Percentiles rank a stretch among this genome's conserved stretches.
These are phyloP conservation scores for Penicillium chermesinum DNA, from an alignment of 495 filamentous ascomycete species.

Conservation along the genomic window DNA sequence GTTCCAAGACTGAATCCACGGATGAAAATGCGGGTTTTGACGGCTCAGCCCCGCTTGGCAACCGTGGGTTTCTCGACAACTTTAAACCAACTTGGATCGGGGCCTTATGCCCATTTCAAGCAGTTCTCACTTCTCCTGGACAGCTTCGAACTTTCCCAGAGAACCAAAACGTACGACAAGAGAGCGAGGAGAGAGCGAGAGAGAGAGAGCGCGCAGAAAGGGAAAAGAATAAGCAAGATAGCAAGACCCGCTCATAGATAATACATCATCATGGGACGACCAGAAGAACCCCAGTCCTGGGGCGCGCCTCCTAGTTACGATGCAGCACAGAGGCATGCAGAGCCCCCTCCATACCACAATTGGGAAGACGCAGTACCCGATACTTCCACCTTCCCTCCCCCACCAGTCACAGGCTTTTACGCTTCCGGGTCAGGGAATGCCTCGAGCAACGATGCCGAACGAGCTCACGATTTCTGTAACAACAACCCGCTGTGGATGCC, in stretches of 20 bases:
- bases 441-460: slow-evolving; percentile 59
- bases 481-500: slow-evolving; percentile 59
- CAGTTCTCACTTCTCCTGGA: not conserved
- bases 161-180: too few relatives aligned
- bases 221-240: too few relatives aligned
- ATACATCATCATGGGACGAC: not conserved
- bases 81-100: slow-evolving; percentile 3
- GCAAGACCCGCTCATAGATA: not conserved
- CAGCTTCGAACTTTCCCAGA: too few relatives aligned
- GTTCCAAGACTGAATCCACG: slow-evolving; percentile 1
- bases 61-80: slow-evolving; percentile 4
- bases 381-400: slow-evolving; percentile 74
- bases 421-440: slow-evolving; percentile 71
- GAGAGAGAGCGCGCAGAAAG: too few relatives aligned
- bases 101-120: not conserved
- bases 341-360: slow-evolving; percentile 65
- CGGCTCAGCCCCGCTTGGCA: slow-evolving; percentile 27
- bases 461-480: slow-evolving; percentile 66
- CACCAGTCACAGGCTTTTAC: slow-evolving; percentile 65
- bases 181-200: too few relatives aligned
- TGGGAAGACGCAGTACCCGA: slow-evolving; percentile 77
- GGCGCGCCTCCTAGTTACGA: slow-evolving; percentile 36
- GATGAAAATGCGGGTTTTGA: not conserved
- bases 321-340: slow-evolving; percentile 5
- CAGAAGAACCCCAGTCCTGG: not conserved